Percentiles rank a stretch among this genome's conserved stretches.
Evolutionary conservation across 2,329 filamentous ascomycete species (phyloP).

Genomic region (Claviceps quebecensis): DNA sequence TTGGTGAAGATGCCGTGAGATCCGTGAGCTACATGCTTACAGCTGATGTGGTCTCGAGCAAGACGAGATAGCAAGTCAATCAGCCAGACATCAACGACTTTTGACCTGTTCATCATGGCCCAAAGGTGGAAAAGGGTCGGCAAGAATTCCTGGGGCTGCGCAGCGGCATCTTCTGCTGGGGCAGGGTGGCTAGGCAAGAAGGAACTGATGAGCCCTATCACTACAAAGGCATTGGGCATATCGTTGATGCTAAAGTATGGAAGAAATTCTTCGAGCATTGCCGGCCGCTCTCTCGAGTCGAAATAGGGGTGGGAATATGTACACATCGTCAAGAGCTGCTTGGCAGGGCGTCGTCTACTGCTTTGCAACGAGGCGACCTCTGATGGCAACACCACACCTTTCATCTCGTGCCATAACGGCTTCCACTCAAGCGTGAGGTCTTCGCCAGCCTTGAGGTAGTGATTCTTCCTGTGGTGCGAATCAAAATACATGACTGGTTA

Average conservation of each 20-base stretch:
- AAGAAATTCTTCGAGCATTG: conserved; percentile 67
- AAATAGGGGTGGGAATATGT: conserved; percentile 87
- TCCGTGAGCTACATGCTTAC: conserved; percentile 62
- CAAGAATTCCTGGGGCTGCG: conserved; percentile 79
- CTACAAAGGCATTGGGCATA: conserved; percentile 81
- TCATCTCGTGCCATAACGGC: conserved; percentile 84
- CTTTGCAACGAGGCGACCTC: conserved; percentile 58
- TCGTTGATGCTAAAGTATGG: conserved; percentile 91
- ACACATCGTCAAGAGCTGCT: conserved; percentile 71
- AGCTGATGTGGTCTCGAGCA: conserved; percentile 67
- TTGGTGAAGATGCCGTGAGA: conserved; percentile 83
- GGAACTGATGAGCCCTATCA: conserved; percentile 75
- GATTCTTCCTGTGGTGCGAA: conserved; percentile 55
- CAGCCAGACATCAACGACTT: conserved; percentile 71
- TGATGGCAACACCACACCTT: conserved; percentile 73
- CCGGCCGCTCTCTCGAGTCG: conserved; percentile 71
- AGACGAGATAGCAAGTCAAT: conserved; percentile 82
- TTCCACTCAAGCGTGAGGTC: conserved; percentile 90
- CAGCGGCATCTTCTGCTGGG: conserved; percentile 53
- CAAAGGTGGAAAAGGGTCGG: conserved; percentile 95
- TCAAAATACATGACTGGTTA: neutral
- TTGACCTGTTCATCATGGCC: conserved; percentile 85
- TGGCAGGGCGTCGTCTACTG: conserved; percentile 39
- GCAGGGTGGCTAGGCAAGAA: conserved; percentile 74
- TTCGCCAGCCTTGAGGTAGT: conserved; percentile 81